These are phyloP conservation scores for Ceratocystis diversiconidia DNA, from an alignment of 2,329 filamentous ascomycete genomes.

Conservation along the genomic window DNA sequence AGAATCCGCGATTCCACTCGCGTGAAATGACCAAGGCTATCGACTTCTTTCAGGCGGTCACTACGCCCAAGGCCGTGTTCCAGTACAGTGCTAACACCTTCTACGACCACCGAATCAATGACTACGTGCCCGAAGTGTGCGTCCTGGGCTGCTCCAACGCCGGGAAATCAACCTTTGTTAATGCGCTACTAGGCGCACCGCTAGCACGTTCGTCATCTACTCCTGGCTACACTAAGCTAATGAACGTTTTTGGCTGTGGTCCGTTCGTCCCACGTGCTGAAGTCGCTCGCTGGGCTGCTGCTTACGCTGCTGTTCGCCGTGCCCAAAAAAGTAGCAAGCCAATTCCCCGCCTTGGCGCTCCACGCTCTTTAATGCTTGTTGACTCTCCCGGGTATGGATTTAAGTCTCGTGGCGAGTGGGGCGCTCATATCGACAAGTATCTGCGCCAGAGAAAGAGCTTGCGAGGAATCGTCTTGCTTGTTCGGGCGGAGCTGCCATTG, in stretches of 20 bases:
- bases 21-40: slow-evolving; percentile 9
- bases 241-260: slow-evolving; percentile 44
- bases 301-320: background rate
- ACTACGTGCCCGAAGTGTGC: slow-evolving; percentile 47
- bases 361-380: slow-evolving; percentile 34
- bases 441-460: slow-evolving; percentile 33
- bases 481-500: slow-evolving; percentile 39
- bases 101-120: slow-evolving; percentile 37
- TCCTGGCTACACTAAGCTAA: slow-evolving; percentile 39
- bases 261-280: slow-evolving; percentile 23
- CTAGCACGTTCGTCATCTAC: slow-evolving; percentile 36
- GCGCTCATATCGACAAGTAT: slow-evolving; percentile 38
- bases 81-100: slow-evolving; percentile 38
- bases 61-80: slow-evolving; percentile 24
- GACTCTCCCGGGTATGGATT: slow-evolving; percentile 40
- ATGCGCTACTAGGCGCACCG: slow-evolving; percentile 50
- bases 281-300: slow-evolving; percentile 6
- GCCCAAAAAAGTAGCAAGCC: slow-evolving; percentile 9
- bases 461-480: slow-evolving; percentile 38
- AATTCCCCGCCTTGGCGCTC: slow-evolving; percentile 24
- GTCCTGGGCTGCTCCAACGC: slow-evolving; percentile 80
- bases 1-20: background rate
- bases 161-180: slow-evolving; percentile 79
- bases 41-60: slow-evolving; percentile 9
- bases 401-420: slow-evolving; percentile 36